phyloP scores from a whole-genome alignment of 1,284 basidiomycete species.

The Trichosporon asahii region DNA sequence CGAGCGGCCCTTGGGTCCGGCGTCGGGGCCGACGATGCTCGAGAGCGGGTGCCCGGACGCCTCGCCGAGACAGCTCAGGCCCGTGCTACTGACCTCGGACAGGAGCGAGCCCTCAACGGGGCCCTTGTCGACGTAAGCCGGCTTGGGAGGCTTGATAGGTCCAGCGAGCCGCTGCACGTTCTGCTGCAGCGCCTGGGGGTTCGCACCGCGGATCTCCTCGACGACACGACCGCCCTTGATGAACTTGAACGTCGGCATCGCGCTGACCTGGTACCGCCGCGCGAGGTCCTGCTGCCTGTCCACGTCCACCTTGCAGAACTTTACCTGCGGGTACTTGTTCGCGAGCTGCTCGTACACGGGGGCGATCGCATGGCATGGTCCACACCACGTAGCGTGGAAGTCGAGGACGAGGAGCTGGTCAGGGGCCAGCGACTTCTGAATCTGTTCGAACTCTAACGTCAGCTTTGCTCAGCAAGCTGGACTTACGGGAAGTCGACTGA shows the following conservation, averaged over 20 bases:
- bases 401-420: constrained; percentile 43
- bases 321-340: constrained; percentile 24
- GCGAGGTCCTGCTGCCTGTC: constrained; percentile 51
- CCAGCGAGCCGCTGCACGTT: constrained; percentile 46
- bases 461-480: not conserved
- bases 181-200: constrained; percentile 44
- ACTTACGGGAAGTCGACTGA: constrained; percentile 12
- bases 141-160: constrained; percentile 31
- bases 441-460: constrained; percentile 41
- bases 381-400: constrained; percentile 49
- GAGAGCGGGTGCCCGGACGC: constrained; percentile 60
- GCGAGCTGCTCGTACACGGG: constrained; percentile 46
- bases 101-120: constrained; percentile 41
- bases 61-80: constrained; percentile 73
- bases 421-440: constrained; percentile 34
- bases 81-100: constrained; percentile 42
- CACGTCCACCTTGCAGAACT: constrained; percentile 52
- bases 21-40: constrained; percentile 58
- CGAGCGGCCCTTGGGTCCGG: constrained; percentile 54
- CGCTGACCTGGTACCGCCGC: constrained; percentile 48
- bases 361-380: constrained; percentile 50
- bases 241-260: constrained; percentile 57
- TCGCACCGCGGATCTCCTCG: constrained; percentile 49
- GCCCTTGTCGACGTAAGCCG: constrained; percentile 8
- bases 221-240: constrained; percentile 51